Base-by-base conservation (phyloP, 2,329 filamentous ascomycete species). In the Penicillium hesseltinei region DNA sequence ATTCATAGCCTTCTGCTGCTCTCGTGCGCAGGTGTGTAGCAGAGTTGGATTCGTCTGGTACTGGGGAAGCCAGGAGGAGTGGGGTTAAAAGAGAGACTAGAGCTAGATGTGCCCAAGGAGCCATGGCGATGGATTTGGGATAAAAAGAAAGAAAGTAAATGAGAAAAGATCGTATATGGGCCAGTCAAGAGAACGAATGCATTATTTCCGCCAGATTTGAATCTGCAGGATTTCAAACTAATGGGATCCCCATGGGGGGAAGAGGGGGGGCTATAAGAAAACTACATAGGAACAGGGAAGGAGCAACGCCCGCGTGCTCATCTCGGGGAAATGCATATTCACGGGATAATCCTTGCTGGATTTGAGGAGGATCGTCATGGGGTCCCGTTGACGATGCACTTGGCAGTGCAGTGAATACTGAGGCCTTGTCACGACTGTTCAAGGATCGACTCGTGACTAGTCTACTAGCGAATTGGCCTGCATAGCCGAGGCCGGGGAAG, bases 1-100 rank as follows among this genome's bases (percentile, higher is more conserved):
- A 75, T 17, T 59, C 60, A 48, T 72, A 72, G 23, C 58, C 66
- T 39, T 57, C 58, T 35, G 52, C 33, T 21, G 51, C 61, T 36
- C 69, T 66, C 25, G 57, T 25, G 8, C 61, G 51, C n/a, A 69
- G 49, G 10, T 55, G 46, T 11, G 21, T 36, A 3, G 38, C 39
- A 4, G 55, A 25, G 0, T 60, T 49, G 15, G 19, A 35, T 38
- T 54, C 52, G 10, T 60, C 58, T 38, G 56, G 47, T 7, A 60
- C 59, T 25, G 58, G 59, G 8, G 60, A 59, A 29, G 54, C 33
- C 15, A 60, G 15, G 11, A 51, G 11, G 15, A 36, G n/a, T 15
- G 62, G 59, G 8, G 56, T 50, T 2, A 64, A 55, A 46, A 64
- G 50, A 56, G 58, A 51, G 50, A 61, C 60, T 35, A 65, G 40